A percentile compares a stretch with the other conserved stretches of the same genome.
These are phyloP conservation scores for Phytophthora tentaculata DNA, from an alignment of 352 stramenopile species.

Conservation along the genomic window DNA sequence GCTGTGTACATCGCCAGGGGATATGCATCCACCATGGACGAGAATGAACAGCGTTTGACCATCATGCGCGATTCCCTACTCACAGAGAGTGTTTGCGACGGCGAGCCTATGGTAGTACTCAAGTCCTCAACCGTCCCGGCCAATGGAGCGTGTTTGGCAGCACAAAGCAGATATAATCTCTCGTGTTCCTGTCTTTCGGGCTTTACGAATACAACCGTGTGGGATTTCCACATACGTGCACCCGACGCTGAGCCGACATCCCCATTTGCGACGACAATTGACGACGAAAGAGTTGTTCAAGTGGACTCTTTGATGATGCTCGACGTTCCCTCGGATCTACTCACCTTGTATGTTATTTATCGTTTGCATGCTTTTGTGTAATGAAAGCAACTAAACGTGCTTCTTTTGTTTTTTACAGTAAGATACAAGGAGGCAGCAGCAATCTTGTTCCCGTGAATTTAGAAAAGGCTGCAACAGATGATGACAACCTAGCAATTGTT, in stretches of 20 bases:
- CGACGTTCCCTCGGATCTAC: slow-evolving; percentile 27
- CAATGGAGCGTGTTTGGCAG: slow-evolving; percentile 44
- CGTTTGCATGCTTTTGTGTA: no score
- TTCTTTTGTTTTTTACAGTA: no score
- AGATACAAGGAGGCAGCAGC: slow-evolving; percentile 31
- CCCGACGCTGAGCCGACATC: slow-evolving; percentile 16
- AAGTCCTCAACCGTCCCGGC: slow-evolving; percentile 32
- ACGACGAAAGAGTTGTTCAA: slow-evolving; percentile 11
- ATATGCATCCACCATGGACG: slow-evolving; percentile 36
- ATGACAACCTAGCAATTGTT: slow-evolving; percentile 29
- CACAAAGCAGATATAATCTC: slow-evolving; percentile 45
- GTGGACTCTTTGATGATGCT: slow-evolving; percentile 43
- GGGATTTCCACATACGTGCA: slow-evolving; percentile 39
- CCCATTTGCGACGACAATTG: slow-evolving; percentile 25
- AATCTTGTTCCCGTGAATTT: slow-evolving; percentile 32
- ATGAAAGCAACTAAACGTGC: no score
- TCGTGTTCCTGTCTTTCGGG: slow-evolving; percentile 53
- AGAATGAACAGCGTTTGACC: slow-evolving; percentile 40
- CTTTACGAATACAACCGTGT: slow-evolving; percentile 37
- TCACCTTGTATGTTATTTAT: slow-evolving; percentile 27
- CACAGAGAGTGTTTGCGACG: slow-evolving; percentile 44
- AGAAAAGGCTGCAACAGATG: slow-evolving; percentile 24
- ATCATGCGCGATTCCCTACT: slow-evolving; percentile 41
- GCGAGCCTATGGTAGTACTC: slow-evolving; percentile 44
- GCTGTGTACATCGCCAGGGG: slow-evolving; percentile 40